Conservation (phyloP, 2,329 filamentous ascomycete genomes). For the Phyllosticta citriasiana region DNA sequence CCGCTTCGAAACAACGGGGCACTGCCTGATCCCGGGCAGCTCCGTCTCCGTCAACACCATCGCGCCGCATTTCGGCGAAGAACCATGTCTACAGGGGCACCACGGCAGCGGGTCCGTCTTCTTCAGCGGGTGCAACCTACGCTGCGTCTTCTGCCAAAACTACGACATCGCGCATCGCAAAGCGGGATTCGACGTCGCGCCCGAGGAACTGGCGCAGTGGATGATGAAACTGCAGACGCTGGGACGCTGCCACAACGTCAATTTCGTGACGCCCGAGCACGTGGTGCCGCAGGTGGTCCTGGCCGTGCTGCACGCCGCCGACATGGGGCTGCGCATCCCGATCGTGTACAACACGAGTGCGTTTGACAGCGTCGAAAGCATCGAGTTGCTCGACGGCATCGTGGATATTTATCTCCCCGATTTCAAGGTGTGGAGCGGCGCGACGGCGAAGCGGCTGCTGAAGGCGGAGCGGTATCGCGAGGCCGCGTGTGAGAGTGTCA, state of each 20-base stretch:
- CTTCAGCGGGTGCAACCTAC: constrained; percentile 66
- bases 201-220: constrained; percentile 72
- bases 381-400: constrained; percentile 65
- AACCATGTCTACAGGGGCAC: constrained; percentile 75
- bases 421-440: constrained; percentile 69
- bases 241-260: constrained; percentile 82
- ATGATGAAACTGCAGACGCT: constrained; percentile 72
- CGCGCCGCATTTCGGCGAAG: constrained; percentile 76
- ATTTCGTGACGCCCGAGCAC: constrained; percentile 78
- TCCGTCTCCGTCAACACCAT: constrained; percentile 74
- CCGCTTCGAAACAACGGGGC: constrained; percentile 66
- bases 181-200: constrained; percentile 70
- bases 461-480: constrained; percentile 69
- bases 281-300: constrained; percentile 75
- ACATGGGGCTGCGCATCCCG: constrained; percentile 59
- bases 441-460: constrained; percentile 58
- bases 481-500: constrained; percentile 65
- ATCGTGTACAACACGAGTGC: constrained; percentile 80
- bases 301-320: constrained; percentile 61
- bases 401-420: constrained; percentile 83
- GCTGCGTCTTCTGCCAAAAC: constrained; percentile 73
- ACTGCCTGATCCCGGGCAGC: constrained; percentile 65
- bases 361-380: constrained; percentile 64
- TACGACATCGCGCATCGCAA: constrained; percentile 72
- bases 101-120: constrained; percentile 73